Evolutionary conservation across 768 basidiomycete genomes (phyloP).

Genomic region (Cystofilobasidium bisporidii): DNA sequence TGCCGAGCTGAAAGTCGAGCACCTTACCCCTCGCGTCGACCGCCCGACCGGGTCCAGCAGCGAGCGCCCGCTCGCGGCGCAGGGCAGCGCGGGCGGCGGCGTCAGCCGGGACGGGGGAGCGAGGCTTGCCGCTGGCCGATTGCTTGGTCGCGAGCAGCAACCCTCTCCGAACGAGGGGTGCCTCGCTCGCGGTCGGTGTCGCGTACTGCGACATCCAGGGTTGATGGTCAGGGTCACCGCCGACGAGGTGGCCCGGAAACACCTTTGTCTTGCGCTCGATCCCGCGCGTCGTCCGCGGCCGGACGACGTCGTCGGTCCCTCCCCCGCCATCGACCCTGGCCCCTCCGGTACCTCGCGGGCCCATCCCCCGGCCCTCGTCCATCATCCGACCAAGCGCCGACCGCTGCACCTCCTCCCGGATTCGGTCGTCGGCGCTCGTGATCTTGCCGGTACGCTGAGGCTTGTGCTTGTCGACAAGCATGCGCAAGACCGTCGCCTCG

Average conservation of each 20-base stretch:
- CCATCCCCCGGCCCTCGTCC: background rate
- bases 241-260: conserved; percentile 22
- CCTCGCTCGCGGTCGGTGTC: background rate
- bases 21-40: conserved; percentile 15
- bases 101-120: no score
- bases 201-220: conserved; percentile 23
- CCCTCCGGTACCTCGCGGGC: conserved; percentile 1
- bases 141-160: background rate
- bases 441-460: conserved; percentile 19
- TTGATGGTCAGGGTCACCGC: conserved; percentile 22
- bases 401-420: conserved; percentile 20
- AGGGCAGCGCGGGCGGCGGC: conserved; percentile 3
- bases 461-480: conserved; percentile 27
- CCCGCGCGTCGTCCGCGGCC: background rate
- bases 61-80: conserved; percentile 8
- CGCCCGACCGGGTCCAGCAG: conserved; percentile 16
- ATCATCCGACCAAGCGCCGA: conserved; percentile 16
- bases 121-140: background rate
- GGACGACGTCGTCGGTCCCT: background rate
- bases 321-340: conserved; percentile 6
- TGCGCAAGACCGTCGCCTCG: conserved; percentile 22
- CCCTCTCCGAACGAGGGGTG: conserved; percentile 19
- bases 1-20: conserved; percentile 20
- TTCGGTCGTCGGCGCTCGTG: conserved; percentile 16
- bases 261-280: conserved; percentile 21